A percentile compares a stretch with the other conserved stretches of the same genome.
These are phyloP conservation scores for Cubamyces sp. DNA, from an alignment of 768 basidiomycete species.

Conservation along the genomic window DNA sequence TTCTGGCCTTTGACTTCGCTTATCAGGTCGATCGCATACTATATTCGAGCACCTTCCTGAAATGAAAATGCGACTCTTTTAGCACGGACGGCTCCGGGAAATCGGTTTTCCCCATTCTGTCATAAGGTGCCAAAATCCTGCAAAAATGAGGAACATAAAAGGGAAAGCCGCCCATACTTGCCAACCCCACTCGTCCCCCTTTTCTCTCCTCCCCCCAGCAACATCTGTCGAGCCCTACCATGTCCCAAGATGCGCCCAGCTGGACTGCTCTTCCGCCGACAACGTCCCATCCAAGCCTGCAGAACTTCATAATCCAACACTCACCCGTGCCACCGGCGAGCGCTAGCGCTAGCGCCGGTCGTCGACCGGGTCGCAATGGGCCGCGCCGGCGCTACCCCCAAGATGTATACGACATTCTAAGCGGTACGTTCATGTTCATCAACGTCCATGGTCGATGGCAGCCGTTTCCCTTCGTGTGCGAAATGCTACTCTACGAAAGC, in stretches of 20 bases:
- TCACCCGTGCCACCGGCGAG: not conserved
- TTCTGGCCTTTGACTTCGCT: not conserved
- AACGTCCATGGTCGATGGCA: not conserved
- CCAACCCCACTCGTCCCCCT: not conserved
- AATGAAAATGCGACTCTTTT: not conserved
- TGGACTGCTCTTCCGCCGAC: slow-evolving; percentile 5
- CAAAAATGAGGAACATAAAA: too few relatives aligned
- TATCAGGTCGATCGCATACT: slow-evolving; percentile 9
- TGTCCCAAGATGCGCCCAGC: slow-evolving; percentile 6
- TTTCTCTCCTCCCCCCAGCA: not conserved
- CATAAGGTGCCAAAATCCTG: too few relatives aligned
- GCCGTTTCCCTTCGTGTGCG: too few relatives aligned
- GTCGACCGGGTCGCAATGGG: not conserved
- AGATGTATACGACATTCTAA: slow-evolving; percentile 12
- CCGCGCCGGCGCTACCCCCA: slow-evolving; percentile 9
- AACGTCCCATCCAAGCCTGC: not conserved
- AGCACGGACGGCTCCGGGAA: not conserved
- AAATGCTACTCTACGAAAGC: too few relatives aligned
- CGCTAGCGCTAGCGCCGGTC: slow-evolving; percentile 1
- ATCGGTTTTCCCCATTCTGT: not conserved
- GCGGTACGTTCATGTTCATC: not conserved
- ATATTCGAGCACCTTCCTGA: slow-evolving; percentile 1
- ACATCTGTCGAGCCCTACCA: not conserved
- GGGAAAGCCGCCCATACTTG: not conserved
- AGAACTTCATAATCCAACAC: not conserved